Evolutionary conservation across 2,329 filamentous ascomycete species (phyloP).

Genomic region (Exophiala bonariae): DNA sequence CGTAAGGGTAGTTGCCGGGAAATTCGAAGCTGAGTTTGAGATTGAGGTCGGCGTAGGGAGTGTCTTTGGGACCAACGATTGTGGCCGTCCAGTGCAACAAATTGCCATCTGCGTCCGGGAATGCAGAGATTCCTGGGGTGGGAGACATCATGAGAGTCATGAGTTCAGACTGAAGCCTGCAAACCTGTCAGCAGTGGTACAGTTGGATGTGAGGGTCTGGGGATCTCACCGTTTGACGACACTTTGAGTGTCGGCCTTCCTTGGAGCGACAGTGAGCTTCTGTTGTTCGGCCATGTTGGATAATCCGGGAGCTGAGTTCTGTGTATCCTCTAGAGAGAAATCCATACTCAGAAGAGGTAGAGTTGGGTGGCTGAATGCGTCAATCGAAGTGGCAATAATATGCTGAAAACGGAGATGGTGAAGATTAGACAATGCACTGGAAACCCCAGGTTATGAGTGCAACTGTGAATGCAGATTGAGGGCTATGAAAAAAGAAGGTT

Average conservation of each 20-base stretch:
- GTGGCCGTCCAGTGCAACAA: constrained; percentile 91
- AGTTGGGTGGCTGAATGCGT: constrained; percentile 10
- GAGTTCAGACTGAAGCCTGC: constrained; percentile 89
- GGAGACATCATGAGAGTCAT: constrained; percentile 98
- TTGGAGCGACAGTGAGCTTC: constrained; percentile 58
- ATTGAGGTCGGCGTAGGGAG: constrained; percentile 81
- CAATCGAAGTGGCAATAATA: constrained; percentile 19
- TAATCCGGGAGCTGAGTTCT: constrained; percentile 67
- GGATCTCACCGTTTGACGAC: constrained; percentile 70
- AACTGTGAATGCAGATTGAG: neutral
- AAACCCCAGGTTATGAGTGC: neutral
- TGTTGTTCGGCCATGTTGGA: constrained; percentile 53
- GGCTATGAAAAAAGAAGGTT: constrained; percentile 4
- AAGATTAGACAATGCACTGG: constrained; percentile 8
- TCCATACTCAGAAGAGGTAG: constrained; percentile 43
- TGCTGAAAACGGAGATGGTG: constrained; percentile 23
- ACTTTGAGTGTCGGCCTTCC: constrained; percentile 67
- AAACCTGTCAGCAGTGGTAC: constrained; percentile 4
- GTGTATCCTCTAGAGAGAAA: constrained; percentile 60
- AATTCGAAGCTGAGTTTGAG: constrained; percentile 94
- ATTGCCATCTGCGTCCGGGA: constrained; percentile 87
- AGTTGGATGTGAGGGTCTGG: neutral
- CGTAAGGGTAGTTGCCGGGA: constrained; percentile 89
- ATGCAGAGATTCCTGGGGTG: constrained; percentile 90
- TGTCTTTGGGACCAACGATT: constrained; percentile 86